Conservation (phyloP, 1,139 yeast genomes). For the Yamadazyma sp. region DNA sequence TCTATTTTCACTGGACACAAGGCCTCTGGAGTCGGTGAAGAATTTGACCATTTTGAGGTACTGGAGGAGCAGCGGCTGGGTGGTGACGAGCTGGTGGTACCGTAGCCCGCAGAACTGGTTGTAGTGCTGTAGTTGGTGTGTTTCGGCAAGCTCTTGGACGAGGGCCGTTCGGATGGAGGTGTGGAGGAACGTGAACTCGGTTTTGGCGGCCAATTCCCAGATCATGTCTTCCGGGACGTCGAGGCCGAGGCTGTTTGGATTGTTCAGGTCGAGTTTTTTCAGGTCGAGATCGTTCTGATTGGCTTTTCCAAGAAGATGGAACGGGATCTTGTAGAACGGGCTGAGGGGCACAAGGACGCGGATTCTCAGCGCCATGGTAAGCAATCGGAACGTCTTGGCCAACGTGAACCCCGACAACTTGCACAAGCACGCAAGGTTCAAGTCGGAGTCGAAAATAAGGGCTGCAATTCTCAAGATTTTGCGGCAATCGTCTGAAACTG, state of each 20-base stretch:
- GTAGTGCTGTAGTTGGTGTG: conserved; percentile 27
- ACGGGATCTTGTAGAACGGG: conserved; percentile 50
- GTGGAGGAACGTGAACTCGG: conserved; percentile 37
- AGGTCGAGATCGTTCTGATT: no score
- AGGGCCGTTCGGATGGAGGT: conserved; percentile 32
- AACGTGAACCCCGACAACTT: conserved; percentile 36
- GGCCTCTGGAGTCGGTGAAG: conserved; percentile 7
- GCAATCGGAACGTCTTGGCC: conserved; percentile 23
- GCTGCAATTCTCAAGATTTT: conserved; percentile 43
- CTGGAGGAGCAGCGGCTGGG: conserved; percentile 17
- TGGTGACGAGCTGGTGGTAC: conserved; percentile 20
- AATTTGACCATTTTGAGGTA: conserved; percentile 29
- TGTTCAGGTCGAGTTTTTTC: no score
- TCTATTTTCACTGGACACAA: conserved; percentile 26
- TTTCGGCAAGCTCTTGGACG: conserved; percentile 23
- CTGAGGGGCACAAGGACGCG: conserved; percentile 41
- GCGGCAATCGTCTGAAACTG: conserved; percentile 17
- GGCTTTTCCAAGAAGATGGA: conserved; percentile 34
- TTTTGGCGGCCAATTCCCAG: conserved; percentile 34
- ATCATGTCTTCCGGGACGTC: conserved; percentile 36
- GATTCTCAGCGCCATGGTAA: conserved; percentile 35
- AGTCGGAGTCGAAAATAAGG: conserved; percentile 41
- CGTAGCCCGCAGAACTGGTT: conserved; percentile 48
- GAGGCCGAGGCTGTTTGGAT: conserved; percentile 34
- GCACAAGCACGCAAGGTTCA: conserved; percentile 44